A percentile compares a stretch with the other conserved stretches of the same genome.
phyloP scores from a whole-genome alignment of 495 filamentous ascomycete genomes.

The Xylaria cubensis region DNA sequence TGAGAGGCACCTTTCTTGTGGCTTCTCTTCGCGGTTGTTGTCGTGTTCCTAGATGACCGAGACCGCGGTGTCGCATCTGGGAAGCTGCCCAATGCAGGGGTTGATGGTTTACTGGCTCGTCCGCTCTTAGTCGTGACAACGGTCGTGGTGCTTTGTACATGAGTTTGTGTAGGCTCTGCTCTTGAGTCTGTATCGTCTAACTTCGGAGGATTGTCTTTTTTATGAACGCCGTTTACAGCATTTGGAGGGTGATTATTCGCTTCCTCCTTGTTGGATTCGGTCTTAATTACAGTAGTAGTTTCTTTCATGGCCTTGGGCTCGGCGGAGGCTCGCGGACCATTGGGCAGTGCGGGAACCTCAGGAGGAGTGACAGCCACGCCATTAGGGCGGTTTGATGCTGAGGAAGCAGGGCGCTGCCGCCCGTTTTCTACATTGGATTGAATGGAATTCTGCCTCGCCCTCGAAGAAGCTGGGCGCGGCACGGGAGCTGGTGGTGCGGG shows the following conservation, averaged over 20 bases:
- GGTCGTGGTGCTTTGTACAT: slow-evolving; percentile 35
- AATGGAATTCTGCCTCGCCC: slow-evolving; percentile 72
- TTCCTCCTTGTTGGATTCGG: slow-evolving; percentile 42
- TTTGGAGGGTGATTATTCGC: slow-evolving; percentile 30
- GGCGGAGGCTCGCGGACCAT: slow-evolving; percentile 35
- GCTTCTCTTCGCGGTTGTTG: slow-evolving; percentile 62
- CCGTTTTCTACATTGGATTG: slow-evolving; percentile 58
- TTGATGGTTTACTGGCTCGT: slow-evolving; percentile 69
- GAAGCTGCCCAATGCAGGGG: slow-evolving; percentile 59
- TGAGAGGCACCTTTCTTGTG: slow-evolving; percentile 72
- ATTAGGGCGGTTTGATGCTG: slow-evolving; percentile 60
- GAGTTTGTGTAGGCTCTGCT: slow-evolving; percentile 43
- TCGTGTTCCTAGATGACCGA: slow-evolving; percentile 44
- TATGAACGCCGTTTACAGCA: slow-evolving; percentile 39
- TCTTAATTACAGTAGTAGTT: slow-evolving; percentile 43
- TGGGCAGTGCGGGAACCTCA: slow-evolving; percentile 40
- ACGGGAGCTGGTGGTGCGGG: slow-evolving; percentile 47
- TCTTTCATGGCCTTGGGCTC: slow-evolving; percentile 50
- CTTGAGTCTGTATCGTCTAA: slow-evolving; percentile 41
- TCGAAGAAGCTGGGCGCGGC: slow-evolving; percentile 66
- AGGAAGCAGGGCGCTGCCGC: slow-evolving; percentile 66
- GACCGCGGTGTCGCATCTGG: slow-evolving; percentile 52
- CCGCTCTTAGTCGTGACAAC: slow-evolving; percentile 61
- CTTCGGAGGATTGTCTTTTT: slow-evolving; percentile 42
- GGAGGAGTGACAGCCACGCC: slow-evolving; percentile 41